Evolutionary conservation across 176 grass and related monocot species (phyloP), one percentile per base, ranked within the genome.

Genomic region (Aechmea fasciata): DNA sequence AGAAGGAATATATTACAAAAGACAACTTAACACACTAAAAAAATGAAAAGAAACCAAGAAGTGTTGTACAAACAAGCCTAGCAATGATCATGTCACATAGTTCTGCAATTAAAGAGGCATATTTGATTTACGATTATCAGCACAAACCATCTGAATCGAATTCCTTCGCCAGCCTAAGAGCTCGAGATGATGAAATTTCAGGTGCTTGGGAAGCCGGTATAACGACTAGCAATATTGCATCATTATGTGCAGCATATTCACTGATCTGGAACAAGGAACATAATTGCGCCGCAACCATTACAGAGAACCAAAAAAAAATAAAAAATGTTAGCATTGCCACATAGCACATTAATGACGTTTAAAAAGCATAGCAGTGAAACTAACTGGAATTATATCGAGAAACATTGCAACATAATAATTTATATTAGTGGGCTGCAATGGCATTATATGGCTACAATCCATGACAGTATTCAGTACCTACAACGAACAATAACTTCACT

Each of bases 151-250:
- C 94, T 69, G 87, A 72, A 77, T 99, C 94, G 54, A 93, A 90
- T 72, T 99, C 87, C 74, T 92, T 99, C 1, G 87, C 94, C 49
- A 99, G 66, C 64, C 87, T 90, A 66, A 99, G 89, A 79, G 90
- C 84, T 62, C 89, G 84, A 73, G 84, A 99, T 41, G 94, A 99
- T 64, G 94, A 80, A 82, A 99, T 72, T 80, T 99, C 90, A 66
- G 94, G 74, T 50, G 90, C 82, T 83, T 99, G 94, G 79, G 91
- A 82, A 73, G 94, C 94, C 49, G 94, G 80, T 81, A 99, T 87
- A 78, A 93, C 83, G 69, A 99, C 77, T 73, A 99, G 77, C 83
- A 99, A 77, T 85, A 99, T 84, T 10, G 87, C 89, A 85, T 99
- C 94, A 68, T 93, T 99, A 72, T 87, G 83, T 59, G 87, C 90